Conservation (phyloP, 768 basidiomycete genomes). For the Rhodotorula babjevae region DNA sequence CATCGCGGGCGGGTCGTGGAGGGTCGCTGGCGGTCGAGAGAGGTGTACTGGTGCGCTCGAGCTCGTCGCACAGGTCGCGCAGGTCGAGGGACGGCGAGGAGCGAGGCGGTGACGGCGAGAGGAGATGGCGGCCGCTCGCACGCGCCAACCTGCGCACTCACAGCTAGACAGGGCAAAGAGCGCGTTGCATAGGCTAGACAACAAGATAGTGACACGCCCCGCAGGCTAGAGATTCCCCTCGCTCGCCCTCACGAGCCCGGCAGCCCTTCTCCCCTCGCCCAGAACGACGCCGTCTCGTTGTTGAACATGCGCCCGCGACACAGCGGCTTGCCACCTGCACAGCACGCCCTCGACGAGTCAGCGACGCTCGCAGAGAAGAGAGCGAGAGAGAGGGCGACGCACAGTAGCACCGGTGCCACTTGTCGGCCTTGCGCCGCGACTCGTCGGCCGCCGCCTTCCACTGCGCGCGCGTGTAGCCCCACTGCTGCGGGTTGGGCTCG, state of each 20-base stretch:
- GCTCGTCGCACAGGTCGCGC: background rate
- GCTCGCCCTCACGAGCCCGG: too few relatives aligned
- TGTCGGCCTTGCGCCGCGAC: background rate
- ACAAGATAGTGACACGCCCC: background rate
- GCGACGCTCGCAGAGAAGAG: background rate
- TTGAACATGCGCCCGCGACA: constrained; percentile 24
- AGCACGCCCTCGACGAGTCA: background rate
- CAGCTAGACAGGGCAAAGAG: too few relatives aligned
- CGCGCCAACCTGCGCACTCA: too few relatives aligned
- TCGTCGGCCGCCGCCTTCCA: background rate
- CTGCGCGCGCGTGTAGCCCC: background rate
- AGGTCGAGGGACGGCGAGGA: background rate
- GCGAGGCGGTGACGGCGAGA: too few relatives aligned
- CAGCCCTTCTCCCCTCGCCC: background rate
- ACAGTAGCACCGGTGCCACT: constrained; percentile 22
- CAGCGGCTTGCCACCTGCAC: background rate
- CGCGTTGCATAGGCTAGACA: background rate
- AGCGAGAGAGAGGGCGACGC: background rate
- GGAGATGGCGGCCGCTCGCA: too few relatives aligned
- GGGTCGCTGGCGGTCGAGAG: background rate
- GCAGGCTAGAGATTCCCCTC: too few relatives aligned
- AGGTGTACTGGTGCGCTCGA: background rate
- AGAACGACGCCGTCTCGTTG: background rate
- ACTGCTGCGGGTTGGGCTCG: background rate
- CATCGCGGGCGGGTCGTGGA: background rate